Evolutionary conservation across 305 asterid species (phyloP).

Genomic region (Caryopteris hybrid): DNA sequence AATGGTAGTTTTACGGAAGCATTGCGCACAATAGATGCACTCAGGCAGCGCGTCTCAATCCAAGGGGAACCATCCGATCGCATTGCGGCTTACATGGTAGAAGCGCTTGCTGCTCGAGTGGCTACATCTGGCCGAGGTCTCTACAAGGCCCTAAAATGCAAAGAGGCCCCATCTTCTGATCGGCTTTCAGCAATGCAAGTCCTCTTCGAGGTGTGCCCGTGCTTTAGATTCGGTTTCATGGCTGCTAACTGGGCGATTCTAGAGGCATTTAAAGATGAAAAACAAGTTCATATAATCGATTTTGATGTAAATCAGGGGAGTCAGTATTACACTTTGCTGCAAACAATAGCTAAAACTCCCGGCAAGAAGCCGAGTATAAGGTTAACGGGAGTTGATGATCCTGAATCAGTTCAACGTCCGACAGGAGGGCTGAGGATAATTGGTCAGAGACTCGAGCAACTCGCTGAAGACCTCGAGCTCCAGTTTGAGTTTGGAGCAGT

Average conservation of each 20-base stretch:
- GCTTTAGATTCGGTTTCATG: slow-evolving; percentile 92
- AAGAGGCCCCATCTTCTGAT: slow-evolving; percentile 67
- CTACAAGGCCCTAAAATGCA: slow-evolving; percentile 79
- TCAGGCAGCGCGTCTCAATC: slow-evolving; percentile 73
- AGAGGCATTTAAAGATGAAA: slow-evolving; percentile 65
- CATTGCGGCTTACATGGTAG: slow-evolving; percentile 93
- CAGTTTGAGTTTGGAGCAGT: slow-evolving; percentile 50
- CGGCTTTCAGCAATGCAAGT: slow-evolving; percentile 94
- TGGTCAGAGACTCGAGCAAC: slow-evolving; percentile 64
- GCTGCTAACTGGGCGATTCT: slow-evolving; percentile 82
- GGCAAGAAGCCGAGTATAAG: slow-evolving; percentile 50
- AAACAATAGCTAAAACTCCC: slow-evolving; percentile 51
- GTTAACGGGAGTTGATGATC: slow-evolving; percentile 90
- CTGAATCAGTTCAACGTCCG: slow-evolving; percentile 79
- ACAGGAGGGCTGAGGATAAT: slow-evolving; percentile 66
- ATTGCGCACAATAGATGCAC: slow-evolving; percentile 44
- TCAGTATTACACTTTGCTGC: slow-evolving; percentile 80
- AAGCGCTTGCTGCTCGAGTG: slow-evolving; percentile 85
- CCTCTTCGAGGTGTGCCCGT: slow-evolving; percentile 89
- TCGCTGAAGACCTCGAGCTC: slow-evolving; percentile 67
- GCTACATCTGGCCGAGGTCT: slow-evolving; percentile 85
- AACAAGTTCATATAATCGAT: slow-evolving; percentile 70
- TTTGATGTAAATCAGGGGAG: slow-evolving; percentile 94
- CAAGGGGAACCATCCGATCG: slow-evolving; percentile 80
- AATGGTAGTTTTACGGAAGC: slow-evolving; percentile 52